Conservation (phyloP, 805 yeast species). For the Hanseniaspora guilliermondii region DNA sequence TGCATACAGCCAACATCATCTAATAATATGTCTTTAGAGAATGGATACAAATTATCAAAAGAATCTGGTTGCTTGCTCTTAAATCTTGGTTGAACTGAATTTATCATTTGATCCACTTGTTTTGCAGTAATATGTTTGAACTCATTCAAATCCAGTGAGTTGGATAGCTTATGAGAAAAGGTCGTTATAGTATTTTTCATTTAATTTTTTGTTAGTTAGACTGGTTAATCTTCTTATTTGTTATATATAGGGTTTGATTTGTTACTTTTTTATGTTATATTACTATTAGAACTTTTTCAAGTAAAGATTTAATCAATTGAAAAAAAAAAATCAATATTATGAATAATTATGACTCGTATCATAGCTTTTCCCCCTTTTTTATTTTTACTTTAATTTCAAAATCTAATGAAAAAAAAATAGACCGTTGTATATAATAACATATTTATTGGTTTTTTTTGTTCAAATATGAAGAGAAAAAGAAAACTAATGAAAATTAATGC, state of each 20-base stretch:
- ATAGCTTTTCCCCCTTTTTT: too few species aligned
- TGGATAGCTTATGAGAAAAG: not conserved
- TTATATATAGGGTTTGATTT: not conserved
- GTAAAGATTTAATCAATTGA: too few species aligned
- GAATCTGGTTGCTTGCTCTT: not conserved
- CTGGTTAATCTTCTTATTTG: not conserved
- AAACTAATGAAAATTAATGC: too few species aligned
- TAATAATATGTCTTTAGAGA: not conserved
- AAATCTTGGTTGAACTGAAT: not conserved
- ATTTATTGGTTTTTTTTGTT: too few species aligned
- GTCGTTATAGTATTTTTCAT: not conserved
- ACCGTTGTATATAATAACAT: too few species aligned
- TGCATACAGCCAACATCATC: conserved; percentile 1
- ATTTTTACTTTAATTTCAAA: too few species aligned
- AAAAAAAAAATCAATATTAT: too few species aligned
- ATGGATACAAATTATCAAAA: not conserved
- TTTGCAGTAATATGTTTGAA: not conserved
- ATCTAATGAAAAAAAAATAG: too few species aligned
- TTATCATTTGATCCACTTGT: not conserved
- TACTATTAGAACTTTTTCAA: too few species aligned
- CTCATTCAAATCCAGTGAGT: conserved; percentile 1
- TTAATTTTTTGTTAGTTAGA: not conserved
- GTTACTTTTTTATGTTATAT: not conserved
- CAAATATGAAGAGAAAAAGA: too few species aligned
- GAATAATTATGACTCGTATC: too few species aligned